Evolutionary conservation across 352 stramenopile species (phyloP).

Genomic region (Phytophthora niederhauseri): DNA sequence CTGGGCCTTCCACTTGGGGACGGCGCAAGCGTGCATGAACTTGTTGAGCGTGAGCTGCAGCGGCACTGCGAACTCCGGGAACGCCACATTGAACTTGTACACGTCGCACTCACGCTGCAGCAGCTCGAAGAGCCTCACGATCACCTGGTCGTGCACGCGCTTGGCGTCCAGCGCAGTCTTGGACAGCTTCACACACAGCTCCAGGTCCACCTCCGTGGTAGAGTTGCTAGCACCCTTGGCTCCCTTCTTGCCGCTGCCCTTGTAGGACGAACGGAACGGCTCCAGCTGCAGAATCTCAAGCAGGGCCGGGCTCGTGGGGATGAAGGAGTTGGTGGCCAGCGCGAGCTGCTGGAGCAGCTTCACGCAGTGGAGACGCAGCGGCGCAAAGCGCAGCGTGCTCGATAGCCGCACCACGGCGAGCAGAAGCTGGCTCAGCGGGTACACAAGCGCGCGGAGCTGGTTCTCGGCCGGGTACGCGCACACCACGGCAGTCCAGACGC

Average conservation of each 20-base stretch:
- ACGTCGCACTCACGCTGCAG: conserved; percentile 95
- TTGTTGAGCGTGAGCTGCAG: conserved; percentile 90
- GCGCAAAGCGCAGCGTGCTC: conserved; percentile 85
- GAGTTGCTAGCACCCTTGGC: conserved; percentile 34
- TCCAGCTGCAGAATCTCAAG: conserved; percentile 94
- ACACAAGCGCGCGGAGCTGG: conserved; percentile 94
- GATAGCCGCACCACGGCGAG: conserved; percentile 79
- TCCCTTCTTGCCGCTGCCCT: conserved; percentile 53
- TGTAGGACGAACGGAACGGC: conserved; percentile 90
- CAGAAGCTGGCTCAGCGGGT: conserved; percentile 94
- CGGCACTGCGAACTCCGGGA: conserved; percentile 94
- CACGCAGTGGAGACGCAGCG: conserved; percentile 97
- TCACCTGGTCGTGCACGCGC: conserved; percentile 90
- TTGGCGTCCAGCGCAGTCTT: conserved; percentile 89
- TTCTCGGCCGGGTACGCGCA: conserved; percentile 84
- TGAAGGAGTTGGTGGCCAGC: conserved; percentile 94
- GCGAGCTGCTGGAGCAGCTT: conserved; percentile 97
- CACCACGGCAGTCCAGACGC: conserved; percentile 97
- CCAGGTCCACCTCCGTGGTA: conserved; percentile 65
- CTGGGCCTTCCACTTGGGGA: conserved; percentile 84
- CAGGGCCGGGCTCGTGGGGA: conserved; percentile 94
- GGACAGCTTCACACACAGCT: conserved; percentile 92
- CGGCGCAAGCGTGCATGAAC: conserved; percentile 83
- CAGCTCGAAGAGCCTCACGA: conserved; percentile 94
- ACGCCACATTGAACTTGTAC: conserved; percentile 96